Conservation (phyloP, 116 monocot species). For the Iris pallida region DNA sequence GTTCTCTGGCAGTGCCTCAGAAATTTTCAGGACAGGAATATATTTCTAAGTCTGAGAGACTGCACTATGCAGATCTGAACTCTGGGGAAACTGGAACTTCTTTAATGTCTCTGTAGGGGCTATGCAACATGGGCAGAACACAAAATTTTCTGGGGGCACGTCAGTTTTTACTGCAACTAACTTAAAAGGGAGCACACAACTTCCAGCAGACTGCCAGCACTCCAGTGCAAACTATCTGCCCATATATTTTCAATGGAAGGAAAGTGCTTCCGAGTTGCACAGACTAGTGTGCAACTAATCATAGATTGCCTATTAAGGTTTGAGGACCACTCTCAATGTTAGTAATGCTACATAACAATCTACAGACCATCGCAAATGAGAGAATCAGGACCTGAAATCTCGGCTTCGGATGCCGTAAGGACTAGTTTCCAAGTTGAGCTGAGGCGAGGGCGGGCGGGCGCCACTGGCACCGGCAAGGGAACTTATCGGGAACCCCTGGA, state of each 20-base stretch:
- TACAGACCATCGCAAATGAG: too few relatives aligned
- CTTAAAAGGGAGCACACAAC: constrained; percentile 1
- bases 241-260: neutral
- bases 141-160: neutral
- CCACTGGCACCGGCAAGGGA: constrained; percentile 7
- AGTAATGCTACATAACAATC: too few relatives aligned
- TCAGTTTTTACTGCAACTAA: neutral
- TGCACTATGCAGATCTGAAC: neutral
- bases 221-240: neutral
- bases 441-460: constrained; percentile 22
- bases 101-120: neutral
- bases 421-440: constrained; percentile 40
- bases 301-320: too few relatives aligned
- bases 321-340: too few relatives aligned
- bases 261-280: neutral
- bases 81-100: neutral
- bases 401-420: constrained; percentile 37
- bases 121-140: too few relatives aligned
- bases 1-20: neutral
- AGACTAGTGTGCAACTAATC: neutral
- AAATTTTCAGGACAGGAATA: neutral
- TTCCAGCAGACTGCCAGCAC: neutral
- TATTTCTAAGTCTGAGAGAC: neutral
- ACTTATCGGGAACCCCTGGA: constrained; percentile 35
- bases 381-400: constrained; percentile 37